Base-by-base conservation (phyloP, 805 yeast species). In the Metschnikowia hibisci region DNA sequence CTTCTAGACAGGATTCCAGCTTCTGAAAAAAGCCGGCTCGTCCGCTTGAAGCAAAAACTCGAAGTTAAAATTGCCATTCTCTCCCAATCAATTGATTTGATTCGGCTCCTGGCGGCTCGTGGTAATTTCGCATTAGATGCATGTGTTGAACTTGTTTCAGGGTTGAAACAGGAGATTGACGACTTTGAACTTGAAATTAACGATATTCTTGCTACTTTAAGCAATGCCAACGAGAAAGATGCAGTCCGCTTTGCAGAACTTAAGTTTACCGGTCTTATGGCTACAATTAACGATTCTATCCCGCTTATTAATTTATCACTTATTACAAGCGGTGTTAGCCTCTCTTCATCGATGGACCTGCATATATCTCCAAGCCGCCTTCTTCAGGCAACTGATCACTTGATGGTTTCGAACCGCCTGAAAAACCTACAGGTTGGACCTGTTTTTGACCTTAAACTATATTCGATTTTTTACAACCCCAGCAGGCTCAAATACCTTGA, bases 241-340 rank as follows among this genome's bases (percentile, higher is more conserved):
- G 70, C 77, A 3, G 65, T 76, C 3, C 62, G 57, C 30, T 51
- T 62, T n/a, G 78, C 82, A 4, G 81, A 80, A 45, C 55, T 43
- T 2, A 73, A 73, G 41, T 78, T 84, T 67, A 55, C 65, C 10
- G 64, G 58, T 12, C 58, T 84, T 20, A 51, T 81, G 18, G 53
- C 52, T 0, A 68, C 80, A 38, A 81, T 85, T 16, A 86, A 84
- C 47, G 84, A 80, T 42, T 73, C 83, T 0, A 77, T 85, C 23
- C 93, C 93, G 1, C 66, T 83, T 25, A 70, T 86, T 12, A 80
- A 79, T 45, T 63, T 85, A 6, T 77, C 90, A 0, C 58, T 85
- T 34, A 74, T 81, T 1, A 82, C 90, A 1, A 78, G 84, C 8
- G 90, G 90, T 0, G 82, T 83, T 3, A 80, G 74, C 45, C 56